phyloP scores from a whole-genome alignment of 140 eudicot species.

The Oenanthe javanica region DNA sequence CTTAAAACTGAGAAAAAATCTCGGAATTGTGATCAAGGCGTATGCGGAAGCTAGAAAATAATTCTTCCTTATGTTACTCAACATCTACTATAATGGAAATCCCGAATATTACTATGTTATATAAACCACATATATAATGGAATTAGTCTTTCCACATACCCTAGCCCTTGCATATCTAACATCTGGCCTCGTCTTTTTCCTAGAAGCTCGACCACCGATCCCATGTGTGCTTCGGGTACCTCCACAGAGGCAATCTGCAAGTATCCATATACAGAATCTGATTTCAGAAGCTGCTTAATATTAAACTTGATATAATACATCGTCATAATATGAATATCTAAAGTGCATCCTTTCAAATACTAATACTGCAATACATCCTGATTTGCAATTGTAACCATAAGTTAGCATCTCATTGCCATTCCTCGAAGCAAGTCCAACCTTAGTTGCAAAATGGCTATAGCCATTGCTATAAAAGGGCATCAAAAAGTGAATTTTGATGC shows the following conservation, averaged over 20 bases:
- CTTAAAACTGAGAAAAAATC: neutral
- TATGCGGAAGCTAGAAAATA: neutral
- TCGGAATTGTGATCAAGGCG: neutral
- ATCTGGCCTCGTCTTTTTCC: constrained; percentile 96
- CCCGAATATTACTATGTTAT: no score
- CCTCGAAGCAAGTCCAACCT: neutral
- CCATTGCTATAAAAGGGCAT: no score
- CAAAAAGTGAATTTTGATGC: no score
- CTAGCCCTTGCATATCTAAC: constrained; percentile 88
- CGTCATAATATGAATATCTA: neutral
- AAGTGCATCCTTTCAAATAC: neutral
- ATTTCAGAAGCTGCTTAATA: neutral
- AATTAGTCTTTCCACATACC: constrained; percentile 36
- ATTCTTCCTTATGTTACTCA: neutral
- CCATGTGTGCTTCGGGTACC: constrained; percentile 80
- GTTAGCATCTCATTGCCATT: neutral
- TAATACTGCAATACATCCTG: no score
- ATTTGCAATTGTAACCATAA: neutral
- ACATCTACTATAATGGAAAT: neutral
- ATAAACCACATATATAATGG: neutral
- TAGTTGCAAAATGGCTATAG: no score
- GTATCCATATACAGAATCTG: neutral
- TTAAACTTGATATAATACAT: neutral
- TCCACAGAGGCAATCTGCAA: constrained; percentile 85
- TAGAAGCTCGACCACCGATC: constrained; percentile 89